Evolutionary conservation across 2,329 filamentous ascomycete genomes (phyloP), one percentile per base, ranked within the genome.

Genomic region (Sarocladium strictum): DNA sequence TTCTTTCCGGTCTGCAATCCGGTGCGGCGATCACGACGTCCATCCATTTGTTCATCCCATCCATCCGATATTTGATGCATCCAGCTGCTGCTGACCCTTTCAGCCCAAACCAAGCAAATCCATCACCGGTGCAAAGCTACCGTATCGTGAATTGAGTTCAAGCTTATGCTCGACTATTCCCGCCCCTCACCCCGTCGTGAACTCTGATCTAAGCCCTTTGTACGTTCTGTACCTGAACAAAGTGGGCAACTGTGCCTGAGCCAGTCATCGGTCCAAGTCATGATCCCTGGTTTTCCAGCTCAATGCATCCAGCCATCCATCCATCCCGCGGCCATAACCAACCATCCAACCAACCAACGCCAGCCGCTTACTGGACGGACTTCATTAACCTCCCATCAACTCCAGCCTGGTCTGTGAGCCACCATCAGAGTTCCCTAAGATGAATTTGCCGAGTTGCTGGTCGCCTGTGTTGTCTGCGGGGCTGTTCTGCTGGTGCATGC

Each of bases 131-230:
- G 35, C n/a, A 38, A n/a, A 32, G 35, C 7, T 38, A 43, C 12
- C 43, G 23, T 47, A 47, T 47, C 43, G 21, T 51, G 47, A 21
- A 51, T 51, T 51, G 47, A 51, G 47, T 51, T 51, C 47, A 35
- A 51, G 47, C 47, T 51, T 51, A 51, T 29, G 43, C 27, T 32
- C 29, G 47, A 27, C 43, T 27, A 26, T 47, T 4, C 6, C n/a
- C 43, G 12, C 17, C 43, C 43, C 43, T 47, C 10, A 24, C 43
- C 24, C 43, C 43, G 29, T 47, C n/a, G 12, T 32, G 29, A 32
- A 32, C 29, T 32, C 29, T 32, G 29, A 32, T 32, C 12, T 12
- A 32, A n/a, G n/a, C n/a, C n/a, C n/a, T n/a, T n/a, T n/a, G n/a
- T n/a, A n/a, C n/a, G n/a, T n/a, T n/a, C n/a, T n/a, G n/a, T n/a